Base-by-base conservation (phyloP, 2,329 filamentous ascomycete genomes). In the Rachicladosporium sp. region DNA sequence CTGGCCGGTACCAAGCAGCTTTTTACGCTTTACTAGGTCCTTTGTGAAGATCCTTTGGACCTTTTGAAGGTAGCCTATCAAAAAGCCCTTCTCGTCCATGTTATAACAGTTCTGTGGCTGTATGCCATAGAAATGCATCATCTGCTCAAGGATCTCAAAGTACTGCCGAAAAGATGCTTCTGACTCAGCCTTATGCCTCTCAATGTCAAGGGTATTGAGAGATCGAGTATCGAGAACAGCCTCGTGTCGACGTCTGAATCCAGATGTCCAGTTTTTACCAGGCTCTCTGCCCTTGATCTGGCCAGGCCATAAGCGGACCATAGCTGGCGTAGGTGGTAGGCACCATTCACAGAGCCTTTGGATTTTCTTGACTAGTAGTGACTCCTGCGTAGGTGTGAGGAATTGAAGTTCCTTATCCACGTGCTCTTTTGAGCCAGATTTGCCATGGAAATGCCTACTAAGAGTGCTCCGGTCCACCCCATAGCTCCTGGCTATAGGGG, bases 321-420 rank as follows among this genome's bases (percentile, higher is more conserved):
- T 48, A 21, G 37, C 31, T 41, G 38, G 39, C 21, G 45, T 48
- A 45, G 43, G 48, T 33, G 42, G 46, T 23, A 53, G 33, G 10
- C 41, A 30, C 37, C 35, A 30, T n/a, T 38, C 32, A 29, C 32
- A 42, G 35, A 51, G 40, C 15, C 31, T 30, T 4, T 46, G 33
- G 19, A 53, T 51, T 34, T 52, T 48, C 13, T 41, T 29, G n/a
- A n/a, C n/a, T n/a, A n/a, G n/a, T n/a, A n/a, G n/a, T n/a, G n/a
- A n/a, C n/a, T n/a, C n/a, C n/a, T n/a, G n/a, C n/a, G n/a, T n/a
- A n/a, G n/a, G n/a, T n/a, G n/a, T n/a, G n/a, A n/a, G n/a, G n/a
- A n/a, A n/a, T n/a, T n/a, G n/a, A n/a, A n/a, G n/a, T n/a, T n/a
- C n/a, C n/a, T n/a, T n/a, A n/a, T n/a, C n/a, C n/a, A n/a, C n/a